phyloP scores from a whole-genome alignment of 331 rosid species.

The Ulmus americana region DNA sequence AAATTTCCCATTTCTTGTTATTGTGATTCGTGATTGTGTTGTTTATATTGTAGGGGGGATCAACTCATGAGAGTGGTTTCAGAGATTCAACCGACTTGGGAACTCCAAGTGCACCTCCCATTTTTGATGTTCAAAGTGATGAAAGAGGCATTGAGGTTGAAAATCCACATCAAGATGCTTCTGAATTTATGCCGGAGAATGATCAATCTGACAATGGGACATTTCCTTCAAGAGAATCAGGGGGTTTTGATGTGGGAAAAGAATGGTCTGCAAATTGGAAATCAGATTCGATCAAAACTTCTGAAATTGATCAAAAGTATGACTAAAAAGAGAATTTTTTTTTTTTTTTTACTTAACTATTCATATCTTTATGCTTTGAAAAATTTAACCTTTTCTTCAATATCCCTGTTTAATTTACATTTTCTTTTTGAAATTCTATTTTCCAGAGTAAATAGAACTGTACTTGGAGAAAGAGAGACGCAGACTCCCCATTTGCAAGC shows the following conservation, averaged over 20 bases:
- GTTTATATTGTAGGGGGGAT: slow-evolving; percentile 28
- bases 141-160: slow-evolving; percentile 29
- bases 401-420: background rate
- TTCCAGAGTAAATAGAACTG: slow-evolving; percentile 38
- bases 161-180: slow-evolving; percentile 22
- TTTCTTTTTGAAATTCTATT: slow-evolving; percentile 18
- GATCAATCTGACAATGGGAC: slow-evolving; percentile 29
- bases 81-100: slow-evolving; percentile 55
- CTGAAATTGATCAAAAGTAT: slow-evolving; percentile 51
- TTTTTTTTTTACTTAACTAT: background rate
- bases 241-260: slow-evolving; percentile 36
- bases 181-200: slow-evolving; percentile 27
- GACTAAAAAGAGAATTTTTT: slow-evolving; percentile 3
- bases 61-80: slow-evolving; percentile 30
- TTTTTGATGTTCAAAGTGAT: slow-evolving; percentile 32
- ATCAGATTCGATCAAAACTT: slow-evolving; percentile 19
- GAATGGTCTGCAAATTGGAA: slow-evolving; percentile 38
- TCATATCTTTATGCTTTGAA: background rate
- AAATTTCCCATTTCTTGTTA: background rate
- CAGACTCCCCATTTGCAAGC: slow-evolving; percentile 33
- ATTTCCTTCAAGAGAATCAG: slow-evolving; percentile 41
- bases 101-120: slow-evolving; percentile 99
- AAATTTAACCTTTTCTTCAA: background rate
- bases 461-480: slow-evolving; percentile 38
- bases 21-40: slow-evolving; percentile 2